Conservation (phyloP, 352 stramenopile genomes). For the Phytophthora capsici region DNA sequence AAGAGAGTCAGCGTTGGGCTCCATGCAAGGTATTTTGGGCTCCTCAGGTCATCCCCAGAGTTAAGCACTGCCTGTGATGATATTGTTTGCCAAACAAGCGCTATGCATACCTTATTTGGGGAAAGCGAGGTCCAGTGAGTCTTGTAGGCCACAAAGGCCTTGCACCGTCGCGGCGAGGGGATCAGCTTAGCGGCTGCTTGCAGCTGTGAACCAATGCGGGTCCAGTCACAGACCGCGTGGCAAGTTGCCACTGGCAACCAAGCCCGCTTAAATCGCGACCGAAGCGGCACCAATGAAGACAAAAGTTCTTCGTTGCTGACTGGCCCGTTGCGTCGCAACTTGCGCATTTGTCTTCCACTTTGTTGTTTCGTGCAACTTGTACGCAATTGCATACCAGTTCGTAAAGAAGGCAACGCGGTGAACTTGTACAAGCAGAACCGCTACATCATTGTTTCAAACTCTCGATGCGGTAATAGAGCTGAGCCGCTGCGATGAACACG, state of each 20-base stretch:
- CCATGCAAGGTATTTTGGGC: conserved; percentile 3
- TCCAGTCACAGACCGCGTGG: not conserved
- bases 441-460: too few relatives aligned
- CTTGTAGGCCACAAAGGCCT: too few relatives aligned
- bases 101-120: too few relatives aligned
- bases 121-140: not conserved
- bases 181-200: not conserved
- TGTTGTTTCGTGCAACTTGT: not conserved
- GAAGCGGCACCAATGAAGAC: too few relatives aligned
- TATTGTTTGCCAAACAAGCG: too few relatives aligned
- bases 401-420: too few relatives aligned
- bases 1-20: conserved; percentile 4
- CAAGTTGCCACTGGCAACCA: too few relatives aligned
- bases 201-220: conserved; percentile 1
- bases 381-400: not conserved
- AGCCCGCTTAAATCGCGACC: conserved; percentile 12
- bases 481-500: too few relatives aligned
- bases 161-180: not conserved
- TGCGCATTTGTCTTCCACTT: not conserved
- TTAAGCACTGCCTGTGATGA: too few relatives aligned
- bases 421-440: too few relatives aligned
- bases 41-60: not conserved
- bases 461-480: not conserved
- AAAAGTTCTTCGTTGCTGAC: not conserved
- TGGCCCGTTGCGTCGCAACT: not conserved